Base-by-base conservation (phyloP, 169 alveolate species). In the Theileria luwenshuni region DNA sequence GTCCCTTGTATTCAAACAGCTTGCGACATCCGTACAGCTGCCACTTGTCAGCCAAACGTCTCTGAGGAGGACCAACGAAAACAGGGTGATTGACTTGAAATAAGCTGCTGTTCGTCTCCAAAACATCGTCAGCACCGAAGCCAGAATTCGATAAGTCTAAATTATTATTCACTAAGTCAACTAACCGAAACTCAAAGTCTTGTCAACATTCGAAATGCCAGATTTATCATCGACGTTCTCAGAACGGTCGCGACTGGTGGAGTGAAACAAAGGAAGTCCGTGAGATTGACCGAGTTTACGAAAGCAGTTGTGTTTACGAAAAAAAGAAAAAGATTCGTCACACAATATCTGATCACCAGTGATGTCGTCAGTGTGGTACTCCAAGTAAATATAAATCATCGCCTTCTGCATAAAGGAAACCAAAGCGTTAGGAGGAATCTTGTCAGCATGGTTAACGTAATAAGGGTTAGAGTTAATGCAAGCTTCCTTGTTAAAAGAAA, bases 321-420 rank as follows among this genome's bases (percentile, higher is more conserved):
- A 93, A 69, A 93, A 83, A 19, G 94, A 83, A 72, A 93, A 93
- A 19, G 96, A 90, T 59, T 92, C 96, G 33, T 90, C 94, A 83
- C 95, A 91, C 23, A 60, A 72, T 38, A 86, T 83, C 58, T 73
- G 89, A 12, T 85, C 84, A 6, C 94, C 94, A 25, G 86, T 81
- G 12, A 84, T 89, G 58, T 88, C 91, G 25, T 93, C 96, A 13
- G 95, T 92, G 85, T 93, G 96, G 59, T 86, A 92, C 75, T 93
- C 96, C 42, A 93, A 64, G 64, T 90, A 92, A 35, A 92, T 89
- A 75, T 85, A 93, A 35, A 92, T 84, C 83, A 93, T 71, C n/a
- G 96, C 96, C 81, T 93, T 93, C 80, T 93, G 96, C 77, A 93
- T 80, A 30, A 93, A 90, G 19, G 95, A 86, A 30, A 93, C 92